A percentile compares a stretch with the other conserved stretches of the same genome.
Evolutionary conservation across 768 basidiomycete genomes (phyloP).

Genomic region (Serendipita sp.): DNA sequence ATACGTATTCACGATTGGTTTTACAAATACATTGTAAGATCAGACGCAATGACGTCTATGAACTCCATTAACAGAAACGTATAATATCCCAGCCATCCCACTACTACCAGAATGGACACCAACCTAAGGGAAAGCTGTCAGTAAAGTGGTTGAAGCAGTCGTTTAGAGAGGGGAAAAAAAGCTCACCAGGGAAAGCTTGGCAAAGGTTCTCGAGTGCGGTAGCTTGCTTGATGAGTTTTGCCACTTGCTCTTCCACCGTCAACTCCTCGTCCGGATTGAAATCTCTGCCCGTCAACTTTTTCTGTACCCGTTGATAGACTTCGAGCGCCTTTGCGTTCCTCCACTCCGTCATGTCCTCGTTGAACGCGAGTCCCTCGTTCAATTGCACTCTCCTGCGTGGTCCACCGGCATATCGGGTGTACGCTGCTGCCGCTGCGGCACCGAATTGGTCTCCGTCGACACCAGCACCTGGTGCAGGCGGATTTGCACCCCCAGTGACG

Average conservation of each 20-base stretch:
- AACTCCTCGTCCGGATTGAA: constrained; percentile 27
- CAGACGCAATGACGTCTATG: too few relatives aligned
- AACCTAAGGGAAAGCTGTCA: neutral
- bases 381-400: neutral
- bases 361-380: constrained; percentile 12
- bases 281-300: constrained; percentile 31
- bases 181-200: constrained; percentile 23
- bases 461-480: constrained; percentile 14
- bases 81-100: too few relatives aligned
- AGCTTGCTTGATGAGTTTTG: constrained; percentile 29
- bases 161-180: too few relatives aligned
- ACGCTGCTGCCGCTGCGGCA: constrained; percentile 12
- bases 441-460: constrained; percentile 12
- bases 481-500: constrained; percentile 18
- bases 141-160: neutral
- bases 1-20: too few relatives aligned
- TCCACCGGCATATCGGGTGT: neutral
- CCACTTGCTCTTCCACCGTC: constrained; percentile 27
- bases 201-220: constrained; percentile 29
- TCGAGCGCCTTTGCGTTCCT: constrained; percentile 27
- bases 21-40: too few relatives aligned
- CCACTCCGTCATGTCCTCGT: constrained; percentile 21
- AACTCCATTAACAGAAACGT: too few relatives aligned
- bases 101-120: neutral
- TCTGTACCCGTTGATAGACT: constrained; percentile 28